A percentile compares a stretch with the other conserved stretches of the same genome.
phyloP scores from a whole-genome alignment of 768 basidiomycete genomes.

The Naganishia vishniacii region DNA sequence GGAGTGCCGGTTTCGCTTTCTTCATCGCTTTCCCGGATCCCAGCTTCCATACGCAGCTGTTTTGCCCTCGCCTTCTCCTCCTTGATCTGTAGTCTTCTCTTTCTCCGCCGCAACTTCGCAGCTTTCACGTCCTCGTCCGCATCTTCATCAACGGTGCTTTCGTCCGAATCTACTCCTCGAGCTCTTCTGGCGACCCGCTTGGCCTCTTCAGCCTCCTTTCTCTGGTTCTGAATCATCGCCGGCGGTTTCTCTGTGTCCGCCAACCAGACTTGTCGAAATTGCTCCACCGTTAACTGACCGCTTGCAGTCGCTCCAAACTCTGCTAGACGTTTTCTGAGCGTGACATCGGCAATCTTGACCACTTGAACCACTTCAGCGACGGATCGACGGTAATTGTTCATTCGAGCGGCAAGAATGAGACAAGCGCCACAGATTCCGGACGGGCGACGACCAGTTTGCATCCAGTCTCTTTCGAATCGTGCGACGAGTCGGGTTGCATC shows the following conservation, averaged over 20 bases:
- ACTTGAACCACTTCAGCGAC: conserved; percentile 96
- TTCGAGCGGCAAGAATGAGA: conserved; percentile 86
- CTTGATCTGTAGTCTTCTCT: conserved; percentile 9
- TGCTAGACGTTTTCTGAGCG: conserved; percentile 82
- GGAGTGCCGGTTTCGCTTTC: conserved; percentile 9
- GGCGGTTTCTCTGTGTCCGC: conserved; percentile 33
- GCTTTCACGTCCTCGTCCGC: conserved; percentile 20
- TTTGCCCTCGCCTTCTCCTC: conserved; percentile 17
- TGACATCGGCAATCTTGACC: conserved; percentile 96
- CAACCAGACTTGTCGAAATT: conserved; percentile 54
- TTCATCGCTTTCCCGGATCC: conserved; percentile 12
- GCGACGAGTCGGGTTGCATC: conserved; percentile 91
- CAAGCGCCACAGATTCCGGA: conserved; percentile 97
- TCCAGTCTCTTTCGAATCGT: conserved; percentile 95
- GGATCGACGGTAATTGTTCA: conserved; percentile 93
- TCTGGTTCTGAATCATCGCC: conserved; percentile 33
- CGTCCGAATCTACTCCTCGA: conserved; percentile 33
- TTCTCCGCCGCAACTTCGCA: not conserved
- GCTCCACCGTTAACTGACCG: conserved; percentile 75
- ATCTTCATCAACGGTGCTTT: conserved; percentile 23
- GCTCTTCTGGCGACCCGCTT: conserved; percentile 23
- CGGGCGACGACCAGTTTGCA: conserved; percentile 87
- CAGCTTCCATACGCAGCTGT: not conserved
- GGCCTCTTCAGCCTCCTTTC: conserved; percentile 29
- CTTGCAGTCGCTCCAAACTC: conserved; percentile 90